Evolutionary conservation across 768 basidiomycete species (phyloP), one percentile per base, ranked within the genome.

Genomic region (Hygrophorus pudorinus): DNA sequence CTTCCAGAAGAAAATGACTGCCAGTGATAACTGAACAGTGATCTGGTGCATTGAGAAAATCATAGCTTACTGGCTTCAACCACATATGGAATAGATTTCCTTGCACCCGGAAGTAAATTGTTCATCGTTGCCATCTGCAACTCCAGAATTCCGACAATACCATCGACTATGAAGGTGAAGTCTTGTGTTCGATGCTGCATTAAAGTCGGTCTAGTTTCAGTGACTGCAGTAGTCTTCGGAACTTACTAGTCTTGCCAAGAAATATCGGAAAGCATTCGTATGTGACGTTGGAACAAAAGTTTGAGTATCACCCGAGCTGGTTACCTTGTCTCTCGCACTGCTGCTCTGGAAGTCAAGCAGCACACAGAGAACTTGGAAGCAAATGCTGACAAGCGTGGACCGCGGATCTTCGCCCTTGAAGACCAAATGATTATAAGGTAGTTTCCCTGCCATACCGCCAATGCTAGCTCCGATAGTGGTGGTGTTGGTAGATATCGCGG

Each of bases 231-330:
- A 37, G 41, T 47, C 24, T 12, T 42, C 31, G 37, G 1, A 10
- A 64, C 79, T 52, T 51, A 83, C 90, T 57, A 98, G 61, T 61
- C 96, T 96, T 50, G 89, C 82, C 41, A 96, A 62, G 60, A 93
- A 97, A 61, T 90, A 91, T 40, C 88, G 72, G 61, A 96, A 99
- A 2, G 89, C 78, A 56, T 99, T 98, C 12, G 85, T 82, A 53
- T 74, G 73, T 9, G 73, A 62, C 1, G 78, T 78, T 1, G 85
- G 82, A 1, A 66, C 57, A 11, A 62, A 61, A 14, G 51, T 53
- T n/a, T 66, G 64, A 2, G 53, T 56, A 10, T 81, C 81, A 14
- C 62, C 72, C 10, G 49, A 57, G 18, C 58, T 66, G n/a, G 58
- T 50, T 4, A 63, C 48, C 24, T 58, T 55, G 50, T 89, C 86